These are phyloP conservation scores for Hydrangea macrophylla DNA, from an alignment of 148 eudicot species.

Conservation along the genomic window DNA sequence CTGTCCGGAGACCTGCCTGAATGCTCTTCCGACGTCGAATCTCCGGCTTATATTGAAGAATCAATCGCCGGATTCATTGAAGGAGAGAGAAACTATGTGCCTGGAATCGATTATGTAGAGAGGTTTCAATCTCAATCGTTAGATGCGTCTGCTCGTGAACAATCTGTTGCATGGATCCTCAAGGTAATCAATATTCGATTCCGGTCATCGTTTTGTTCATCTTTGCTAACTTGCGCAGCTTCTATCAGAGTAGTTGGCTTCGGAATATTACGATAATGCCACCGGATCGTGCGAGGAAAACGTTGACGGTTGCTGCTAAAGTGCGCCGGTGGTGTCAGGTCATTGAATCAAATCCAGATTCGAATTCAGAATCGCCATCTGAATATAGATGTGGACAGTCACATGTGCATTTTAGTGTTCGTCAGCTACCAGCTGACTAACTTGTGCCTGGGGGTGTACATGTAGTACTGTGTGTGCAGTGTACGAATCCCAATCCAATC, in stretches of 20 bases:
- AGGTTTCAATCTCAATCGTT: conserved; percentile 18
- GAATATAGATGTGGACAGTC: not conserved
- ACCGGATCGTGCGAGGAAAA: not conserved
- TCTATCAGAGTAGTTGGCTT: not conserved
- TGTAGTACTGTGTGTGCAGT: too few relatives aligned
- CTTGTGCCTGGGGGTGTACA: not conserved
- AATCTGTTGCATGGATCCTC: conserved; percentile 64
- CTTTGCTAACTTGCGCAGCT: not conserved
- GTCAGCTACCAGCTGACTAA: not conserved
- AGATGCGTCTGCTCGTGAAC: conserved; percentile 49
- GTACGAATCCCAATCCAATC: too few relatives aligned
- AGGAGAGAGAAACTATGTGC: conserved; percentile 39
- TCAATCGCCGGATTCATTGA: conserved; percentile 55
- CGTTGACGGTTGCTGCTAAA: not conserved
- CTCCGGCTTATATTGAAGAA: conserved; percentile 36
- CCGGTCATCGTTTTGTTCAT: not conserved
- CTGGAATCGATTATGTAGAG: conserved; percentile 13
- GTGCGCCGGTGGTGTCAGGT: not conserved
- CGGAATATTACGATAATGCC: not conserved
- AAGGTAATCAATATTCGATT: conserved; percentile 42
- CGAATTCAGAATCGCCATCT: not conserved
- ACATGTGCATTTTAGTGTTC: not conserved
- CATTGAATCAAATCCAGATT: not conserved
- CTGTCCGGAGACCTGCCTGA: conserved; percentile 31
- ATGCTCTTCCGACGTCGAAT: conserved; percentile 34